phyloP scores from a whole-genome alignment of 2,329 filamentous ascomycete genomes.

The Nigrospora osmanthi region DNA sequence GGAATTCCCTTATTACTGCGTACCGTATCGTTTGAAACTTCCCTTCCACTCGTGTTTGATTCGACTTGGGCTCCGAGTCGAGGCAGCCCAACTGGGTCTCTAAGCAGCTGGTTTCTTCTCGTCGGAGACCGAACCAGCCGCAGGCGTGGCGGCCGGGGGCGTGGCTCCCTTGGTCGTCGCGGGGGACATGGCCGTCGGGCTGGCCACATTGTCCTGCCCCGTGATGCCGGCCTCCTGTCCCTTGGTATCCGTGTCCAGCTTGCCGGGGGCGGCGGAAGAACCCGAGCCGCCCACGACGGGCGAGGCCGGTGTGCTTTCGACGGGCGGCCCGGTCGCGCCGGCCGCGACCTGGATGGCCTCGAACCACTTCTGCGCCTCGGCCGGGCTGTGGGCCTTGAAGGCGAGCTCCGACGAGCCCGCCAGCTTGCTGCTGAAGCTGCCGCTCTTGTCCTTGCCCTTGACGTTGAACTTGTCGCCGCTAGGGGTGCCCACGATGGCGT shows the following conservation, averaged over 20 bases:
- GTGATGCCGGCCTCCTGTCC: conserved; percentile 41
- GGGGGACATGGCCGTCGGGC: conserved; percentile 22
- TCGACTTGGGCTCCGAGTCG: background rate
- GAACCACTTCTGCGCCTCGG: conserved; percentile 81
- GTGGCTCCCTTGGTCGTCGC: conserved; percentile 8
- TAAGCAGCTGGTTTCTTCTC: conserved; percentile 1
- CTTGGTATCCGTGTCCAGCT: conserved; percentile 19
- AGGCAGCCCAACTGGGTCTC: background rate
- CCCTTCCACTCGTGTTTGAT: background rate
- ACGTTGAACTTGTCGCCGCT: conserved; percentile 83
- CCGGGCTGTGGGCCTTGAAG: conserved; percentile 80
- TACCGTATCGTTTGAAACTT: background rate
- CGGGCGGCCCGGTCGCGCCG: conserved; percentile 37
- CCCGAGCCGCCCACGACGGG: conserved; percentile 16
- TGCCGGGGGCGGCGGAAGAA: conserved; percentile 12
- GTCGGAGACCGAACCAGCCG: background rate
- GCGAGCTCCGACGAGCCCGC: conserved; percentile 70
- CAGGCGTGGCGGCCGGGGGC: background rate
- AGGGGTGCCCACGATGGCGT: conserved; percentile 67
- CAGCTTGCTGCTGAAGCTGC: conserved; percentile 73
- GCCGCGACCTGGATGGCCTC: conserved; percentile 58
- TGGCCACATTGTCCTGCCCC: conserved; percentile 19
- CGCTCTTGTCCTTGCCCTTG: conserved; percentile 88
- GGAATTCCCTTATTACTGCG: background rate
- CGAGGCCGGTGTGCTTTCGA: conserved; percentile 23